Conservation (phyloP, 192 early-diverging fungal species). For the Backusella westeae region DNA sequence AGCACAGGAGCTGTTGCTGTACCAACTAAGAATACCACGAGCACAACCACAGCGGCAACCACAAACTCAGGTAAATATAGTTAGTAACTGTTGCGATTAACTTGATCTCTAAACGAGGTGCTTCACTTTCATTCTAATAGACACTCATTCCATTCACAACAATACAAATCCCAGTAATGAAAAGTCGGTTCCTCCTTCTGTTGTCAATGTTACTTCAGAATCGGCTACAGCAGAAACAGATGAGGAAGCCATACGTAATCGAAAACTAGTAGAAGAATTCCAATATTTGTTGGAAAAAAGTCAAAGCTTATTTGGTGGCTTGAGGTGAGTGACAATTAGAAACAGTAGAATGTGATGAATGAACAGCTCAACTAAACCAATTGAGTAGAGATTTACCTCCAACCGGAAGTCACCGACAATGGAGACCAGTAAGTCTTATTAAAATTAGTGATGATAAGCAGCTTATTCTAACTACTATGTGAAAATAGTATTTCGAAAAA, state of each 20-base stretch:
- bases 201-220: not conserved
- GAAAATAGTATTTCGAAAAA: conserved; percentile 80
- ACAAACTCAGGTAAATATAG: not conserved
- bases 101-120: not conserved
- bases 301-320: conserved; percentile 92
- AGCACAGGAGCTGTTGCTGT: not conserved
- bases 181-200: not conserved
- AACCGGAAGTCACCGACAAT: conserved; percentile 73
- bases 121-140: not conserved
- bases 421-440: conserved; percentile 42
- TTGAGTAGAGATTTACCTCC: conserved; percentile 78
- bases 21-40: not conserved
- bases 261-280: conserved; percentile 76
- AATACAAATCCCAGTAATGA: not conserved
- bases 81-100: not conserved
- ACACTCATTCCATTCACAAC: not conserved
- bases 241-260: conserved; percentile 39
- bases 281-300: conserved; percentile 95
- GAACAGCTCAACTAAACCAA: not conserved
- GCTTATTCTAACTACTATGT: not conserved
- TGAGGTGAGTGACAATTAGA: conserved; percentile 57
- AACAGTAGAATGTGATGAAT: not conserved
- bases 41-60: not conserved
- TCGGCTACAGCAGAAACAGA: not conserved
- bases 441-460: not conserved